These are phyloP conservation scores for Trypanosoma caninum DNA, from an alignment of 208 protist genomes.

Conservation along the genomic window DNA sequence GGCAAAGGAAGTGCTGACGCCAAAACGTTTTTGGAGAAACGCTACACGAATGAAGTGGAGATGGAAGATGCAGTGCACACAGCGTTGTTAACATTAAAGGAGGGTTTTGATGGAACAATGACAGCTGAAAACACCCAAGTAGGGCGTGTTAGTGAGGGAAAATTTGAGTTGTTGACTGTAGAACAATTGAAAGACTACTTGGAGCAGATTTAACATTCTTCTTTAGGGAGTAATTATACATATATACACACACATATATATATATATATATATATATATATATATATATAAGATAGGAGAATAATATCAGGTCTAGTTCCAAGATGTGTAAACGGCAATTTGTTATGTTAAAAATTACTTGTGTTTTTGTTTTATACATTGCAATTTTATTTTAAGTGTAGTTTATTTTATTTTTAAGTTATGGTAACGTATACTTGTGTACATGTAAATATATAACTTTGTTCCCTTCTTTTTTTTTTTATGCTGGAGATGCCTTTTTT, in stretches of 20 bases:
- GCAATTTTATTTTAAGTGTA: background rate
- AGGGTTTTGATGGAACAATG: constrained; percentile 96
- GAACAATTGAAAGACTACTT: constrained; percentile 86
- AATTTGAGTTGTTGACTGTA: constrained; percentile 73
- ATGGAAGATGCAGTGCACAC: constrained; percentile 99
- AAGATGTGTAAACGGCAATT: too few species aligned
- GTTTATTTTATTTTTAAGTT: constrained; percentile 8
- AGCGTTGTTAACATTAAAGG: constrained; percentile 98
- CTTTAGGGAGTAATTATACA: too few species aligned
- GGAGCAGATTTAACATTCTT: constrained; percentile 88
- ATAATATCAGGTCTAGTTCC: too few species aligned
- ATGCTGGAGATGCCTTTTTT: background rate
- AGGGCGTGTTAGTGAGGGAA: constrained; percentile 91
- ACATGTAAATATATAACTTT: background rate
- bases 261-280: too few species aligned
- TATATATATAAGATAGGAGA: too few species aligned
- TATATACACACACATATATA: too few species aligned
- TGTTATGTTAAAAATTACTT: too few species aligned
- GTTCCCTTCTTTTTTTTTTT: constrained; percentile 7
- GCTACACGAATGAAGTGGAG: constrained; percentile 97
- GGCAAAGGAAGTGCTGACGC: constrained; percentile 97
- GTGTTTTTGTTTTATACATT: too few species aligned
- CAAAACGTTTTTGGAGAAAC: constrained; percentile 99
- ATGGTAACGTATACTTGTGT: constrained; percentile 2
- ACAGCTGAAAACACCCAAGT: constrained; percentile 98